Base-by-base conservation (phyloP, 106 monocot genomes). In the Phalaenopsis equestris region DNA sequence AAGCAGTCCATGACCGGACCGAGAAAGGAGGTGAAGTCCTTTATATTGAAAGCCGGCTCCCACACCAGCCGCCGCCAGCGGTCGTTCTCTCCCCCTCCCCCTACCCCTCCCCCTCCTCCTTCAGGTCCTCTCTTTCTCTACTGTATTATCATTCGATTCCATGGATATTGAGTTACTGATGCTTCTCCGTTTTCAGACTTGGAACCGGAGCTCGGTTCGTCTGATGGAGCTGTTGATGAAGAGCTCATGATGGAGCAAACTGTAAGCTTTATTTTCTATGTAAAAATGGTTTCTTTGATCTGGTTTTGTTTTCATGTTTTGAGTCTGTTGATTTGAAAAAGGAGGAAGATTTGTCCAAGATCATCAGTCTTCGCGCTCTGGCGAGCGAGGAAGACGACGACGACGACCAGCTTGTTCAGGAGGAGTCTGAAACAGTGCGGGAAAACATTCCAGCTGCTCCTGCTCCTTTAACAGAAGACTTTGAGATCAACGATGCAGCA, bases 1-100 rank as follows among this genome's bases (percentile, higher is more conserved):
- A 10, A 76, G 49, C 10, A 76, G 46, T 76, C 30, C 30, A 76
- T 76, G 76, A 24, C 46, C 76, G 14, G 48, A 9, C 45, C 41
- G 68, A 76, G 56, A 49, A 76, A 38, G 43, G 76, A 84, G 42
- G 76, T 76, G 85, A 88, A 75, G 16, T 87, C 88, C 4, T 80
- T 90, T 9, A 56, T 90, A n/a, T 61, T 83, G 18, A 85, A 80
- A 39, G 43, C 81, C 3, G 88, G 88, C 37, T 78, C 83, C 37
- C 41, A 76, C 80, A 57, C 58, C 56, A 76, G 79, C 58, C 82
- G 82, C 46, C 82, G 46, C 47, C 81, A 72, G 41, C 41, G 15
- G 75, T 5, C 39, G 10, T 70, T 39, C 19, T 15, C 70, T 39
- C 73, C 76, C 41, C 36, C 75, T 61, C 72, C 70, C 78, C 73